A percentile compares a stretch with the other conserved stretches of the same genome.
Evolutionary conservation across 2,329 filamentous ascomycete species (phyloP).

Genomic region (Monosporascus cannonballus): DNA sequence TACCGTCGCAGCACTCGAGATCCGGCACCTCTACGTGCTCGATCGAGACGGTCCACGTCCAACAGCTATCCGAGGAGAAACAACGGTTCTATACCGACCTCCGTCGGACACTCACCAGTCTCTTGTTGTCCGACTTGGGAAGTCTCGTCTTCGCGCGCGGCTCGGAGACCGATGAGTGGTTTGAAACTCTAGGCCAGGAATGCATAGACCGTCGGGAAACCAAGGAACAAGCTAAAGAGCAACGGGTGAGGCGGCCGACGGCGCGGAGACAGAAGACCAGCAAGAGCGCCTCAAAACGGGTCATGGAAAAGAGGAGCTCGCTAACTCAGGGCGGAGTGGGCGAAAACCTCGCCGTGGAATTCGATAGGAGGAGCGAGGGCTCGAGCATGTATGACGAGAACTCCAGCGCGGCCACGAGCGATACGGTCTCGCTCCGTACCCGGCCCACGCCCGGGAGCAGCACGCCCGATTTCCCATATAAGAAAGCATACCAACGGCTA

Average conservation of each 20-base stretch:
- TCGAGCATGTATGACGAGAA: constrained; percentile 30
- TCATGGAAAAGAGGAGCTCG: constrained; percentile 62
- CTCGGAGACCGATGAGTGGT: constrained; percentile 90
- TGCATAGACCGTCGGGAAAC: constrained; percentile 58
- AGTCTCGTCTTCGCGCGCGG: constrained; percentile 80
- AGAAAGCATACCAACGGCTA: constrained; percentile 70
- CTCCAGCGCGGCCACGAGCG: constrained; percentile 35
- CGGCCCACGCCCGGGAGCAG: constrained; percentile 26
- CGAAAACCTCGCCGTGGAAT: constrained; percentile 28
- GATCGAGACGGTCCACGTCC: constrained; percentile 60
- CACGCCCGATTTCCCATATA: constrained; percentile 66
- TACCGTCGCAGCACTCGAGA: constrained; percentile 44
- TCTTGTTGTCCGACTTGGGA: constrained; percentile 84
- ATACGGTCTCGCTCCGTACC: constrained; percentile 29
- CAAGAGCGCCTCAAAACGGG: constrained; percentile 39
- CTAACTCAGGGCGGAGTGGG: constrained; percentile 53
- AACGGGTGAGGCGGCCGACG: constrained; percentile 33
- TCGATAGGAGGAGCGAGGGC: constrained; percentile 33
- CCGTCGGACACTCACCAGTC: constrained; percentile 71
- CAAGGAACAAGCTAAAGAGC: constrained; percentile 47
- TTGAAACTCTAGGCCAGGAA: constrained; percentile 60
- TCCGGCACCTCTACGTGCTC: constrained; percentile 63
- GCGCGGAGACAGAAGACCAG: constrained; percentile 38
- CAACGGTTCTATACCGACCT: constrained; percentile 71
- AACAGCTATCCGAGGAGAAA: constrained; percentile 62